Conservation (phyloP, 2,329 filamentous ascomycete genomes). For the Phaeomoniella chlamydospora region DNA sequence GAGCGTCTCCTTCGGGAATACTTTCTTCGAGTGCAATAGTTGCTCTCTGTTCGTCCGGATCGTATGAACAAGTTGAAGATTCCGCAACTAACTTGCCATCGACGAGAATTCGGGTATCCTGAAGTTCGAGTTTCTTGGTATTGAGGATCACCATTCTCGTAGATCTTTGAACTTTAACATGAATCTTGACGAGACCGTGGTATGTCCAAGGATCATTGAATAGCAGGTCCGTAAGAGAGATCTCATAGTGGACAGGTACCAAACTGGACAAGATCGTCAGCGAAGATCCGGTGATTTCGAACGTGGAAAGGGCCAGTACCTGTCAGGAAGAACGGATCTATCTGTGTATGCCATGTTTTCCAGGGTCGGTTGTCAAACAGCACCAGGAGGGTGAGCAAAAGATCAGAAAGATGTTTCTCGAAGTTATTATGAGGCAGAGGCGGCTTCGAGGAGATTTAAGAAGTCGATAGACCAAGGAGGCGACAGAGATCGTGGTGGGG, state of each 20-base stretch:
- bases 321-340: constrained; percentile 3
- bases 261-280: constrained; percentile 31
- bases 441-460: too few relatives aligned
- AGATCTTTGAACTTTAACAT: constrained; percentile 54
- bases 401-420: too few relatives aligned
- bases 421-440: too few relatives aligned
- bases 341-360: constrained; percentile 4
- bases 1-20: constrained; percentile 52
- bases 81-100: not conserved
- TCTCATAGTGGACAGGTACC: constrained; percentile 72
- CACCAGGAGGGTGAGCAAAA: too few relatives aligned
- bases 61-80: constrained; percentile 50
- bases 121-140: constrained; percentile 66
- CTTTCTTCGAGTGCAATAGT: constrained; percentile 64
- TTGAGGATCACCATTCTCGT: constrained; percentile 74
- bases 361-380: too few relatives aligned
- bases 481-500: too few relatives aligned
- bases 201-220: constrained; percentile 61
- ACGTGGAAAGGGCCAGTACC: not conserved
- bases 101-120: constrained; percentile 47
- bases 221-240: constrained; percentile 70
- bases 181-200: constrained; percentile 72
- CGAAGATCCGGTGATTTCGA: not conserved
- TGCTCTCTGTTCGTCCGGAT: constrained; percentile 70
- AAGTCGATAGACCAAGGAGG: too few relatives aligned